phyloP scores from a whole-genome alignment of 73 alveolate species.

The Paramecium tetraurelia region DNA sequence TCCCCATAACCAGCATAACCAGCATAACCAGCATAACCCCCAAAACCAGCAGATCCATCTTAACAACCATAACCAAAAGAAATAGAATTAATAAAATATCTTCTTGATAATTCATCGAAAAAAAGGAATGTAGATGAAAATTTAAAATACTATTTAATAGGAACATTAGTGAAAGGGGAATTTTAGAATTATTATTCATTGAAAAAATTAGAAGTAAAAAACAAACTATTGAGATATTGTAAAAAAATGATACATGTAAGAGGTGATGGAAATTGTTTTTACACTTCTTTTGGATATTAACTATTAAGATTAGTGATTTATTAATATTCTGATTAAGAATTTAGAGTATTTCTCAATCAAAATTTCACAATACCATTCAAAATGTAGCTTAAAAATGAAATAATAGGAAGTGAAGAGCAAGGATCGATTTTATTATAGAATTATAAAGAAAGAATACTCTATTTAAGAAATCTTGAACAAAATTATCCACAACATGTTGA shows the following conservation, averaged over 20 bases:
- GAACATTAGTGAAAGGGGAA: neutral
- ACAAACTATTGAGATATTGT: neutral
- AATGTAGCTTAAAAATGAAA: neutral
- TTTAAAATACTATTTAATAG: neutral
- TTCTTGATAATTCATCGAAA: neutral
- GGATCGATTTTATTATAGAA: neutral
- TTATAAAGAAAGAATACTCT: neutral
- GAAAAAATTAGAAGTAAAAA: neutral
- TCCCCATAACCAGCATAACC: too few relatives aligned
- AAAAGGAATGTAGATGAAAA: neutral
- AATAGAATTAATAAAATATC: neutral
- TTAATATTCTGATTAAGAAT: neutral
- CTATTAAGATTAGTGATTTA: neutral
- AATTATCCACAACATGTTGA: neutral
- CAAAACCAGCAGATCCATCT: neutral
- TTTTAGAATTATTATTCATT: neutral
- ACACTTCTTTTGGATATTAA: neutral
- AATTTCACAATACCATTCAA: neutral
- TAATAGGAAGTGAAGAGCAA: neutral
- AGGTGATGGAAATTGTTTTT: conserved; percentile 37
- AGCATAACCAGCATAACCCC: neutral
- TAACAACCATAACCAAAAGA: neutral
- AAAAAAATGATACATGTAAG: neutral
- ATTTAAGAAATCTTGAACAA: neutral
- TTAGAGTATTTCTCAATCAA: neutral